Evolutionary conservation across 176 grass and related monocot genomes (phyloP).

Genomic region (sorghum (Sorghum bicolor)): DNA sequence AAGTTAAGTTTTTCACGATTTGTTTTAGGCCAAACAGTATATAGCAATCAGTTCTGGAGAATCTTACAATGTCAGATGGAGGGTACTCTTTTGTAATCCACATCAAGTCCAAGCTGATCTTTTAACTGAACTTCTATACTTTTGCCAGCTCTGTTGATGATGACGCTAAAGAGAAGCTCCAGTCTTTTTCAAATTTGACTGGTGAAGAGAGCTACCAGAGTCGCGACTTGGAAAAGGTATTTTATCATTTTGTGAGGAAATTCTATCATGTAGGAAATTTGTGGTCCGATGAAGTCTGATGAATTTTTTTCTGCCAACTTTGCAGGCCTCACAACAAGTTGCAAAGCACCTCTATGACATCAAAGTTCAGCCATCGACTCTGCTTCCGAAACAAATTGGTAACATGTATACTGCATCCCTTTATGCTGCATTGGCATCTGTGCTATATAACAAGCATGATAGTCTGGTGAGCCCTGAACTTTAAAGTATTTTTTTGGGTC

Average conservation of each 20-base stretch:
- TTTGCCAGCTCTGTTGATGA: conserved; percentile 42
- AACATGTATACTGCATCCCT: conserved; percentile 86
- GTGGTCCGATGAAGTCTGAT: background rate
- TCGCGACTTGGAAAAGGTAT: conserved; percentile 69
- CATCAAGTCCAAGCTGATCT: background rate
- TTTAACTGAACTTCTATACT: background rate
- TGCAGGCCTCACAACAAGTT: conserved; percentile 61
- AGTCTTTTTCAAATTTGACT: conserved; percentile 58
- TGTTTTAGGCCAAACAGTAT: background rate
- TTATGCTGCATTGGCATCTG: conserved; percentile 69
- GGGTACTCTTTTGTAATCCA: background rate
- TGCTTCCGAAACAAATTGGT: conserved; percentile 75
- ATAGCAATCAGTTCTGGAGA: background rate
- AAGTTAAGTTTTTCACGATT: background rate
- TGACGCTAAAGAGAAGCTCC: conserved; percentile 58
- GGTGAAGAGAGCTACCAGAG: conserved; percentile 59
- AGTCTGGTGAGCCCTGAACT: conserved; percentile 40
- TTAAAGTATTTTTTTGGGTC: background rate
- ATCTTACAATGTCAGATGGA: background rate
- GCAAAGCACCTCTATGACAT: conserved; percentile 57
- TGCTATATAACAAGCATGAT: conserved; percentile 57
- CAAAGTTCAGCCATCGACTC: conserved; percentile 72
- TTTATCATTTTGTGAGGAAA: background rate
- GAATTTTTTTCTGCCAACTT: conserved; percentile 10
- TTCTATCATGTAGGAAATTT: conserved; percentile 16